Evolutionary conservation across 306 rosid species (phyloP).

Genomic region (Elaeagnus macrophylla): DNA sequence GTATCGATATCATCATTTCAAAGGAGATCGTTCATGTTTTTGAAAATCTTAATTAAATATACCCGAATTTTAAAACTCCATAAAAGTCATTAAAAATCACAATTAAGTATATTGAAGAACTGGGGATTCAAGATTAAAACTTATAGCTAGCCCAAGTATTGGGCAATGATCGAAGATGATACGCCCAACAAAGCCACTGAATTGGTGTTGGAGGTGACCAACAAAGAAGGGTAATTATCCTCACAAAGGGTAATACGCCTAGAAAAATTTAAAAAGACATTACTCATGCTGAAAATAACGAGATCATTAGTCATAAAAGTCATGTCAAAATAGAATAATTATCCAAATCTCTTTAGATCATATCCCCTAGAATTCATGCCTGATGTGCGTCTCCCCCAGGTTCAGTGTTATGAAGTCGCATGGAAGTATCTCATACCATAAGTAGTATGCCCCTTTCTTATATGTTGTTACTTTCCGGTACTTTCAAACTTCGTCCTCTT

Average conservation of each 20-base stretch:
- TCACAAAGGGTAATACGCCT: neutral
- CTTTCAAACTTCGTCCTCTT: slow-evolving; percentile 3
- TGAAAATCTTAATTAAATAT: too few species aligned
- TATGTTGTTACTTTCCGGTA: slow-evolving; percentile 3
- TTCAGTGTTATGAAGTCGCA: neutral
- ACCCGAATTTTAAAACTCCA: too few species aligned
- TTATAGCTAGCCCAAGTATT: too few species aligned
- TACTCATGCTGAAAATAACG: neutral
- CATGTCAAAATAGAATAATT: neutral
- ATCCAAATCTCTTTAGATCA: neutral
- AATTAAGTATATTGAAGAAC: too few species aligned
- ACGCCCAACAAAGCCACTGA: too few species aligned
- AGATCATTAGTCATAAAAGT: neutral
- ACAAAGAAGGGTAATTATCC: neutral
- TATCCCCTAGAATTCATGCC: neutral
- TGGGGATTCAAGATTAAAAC: too few species aligned
- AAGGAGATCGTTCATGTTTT: too few species aligned
- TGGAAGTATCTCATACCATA: slow-evolving; percentile 9
- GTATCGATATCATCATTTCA: slow-evolving; percentile 77
- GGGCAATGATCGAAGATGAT: too few species aligned
- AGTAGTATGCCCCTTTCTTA: slow-evolving; percentile 5
- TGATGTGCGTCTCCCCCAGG: neutral
- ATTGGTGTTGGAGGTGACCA: too few species aligned
- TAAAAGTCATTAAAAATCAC: too few species aligned
- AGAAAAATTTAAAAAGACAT: neutral